Evolutionary conservation across 352 stramenopile species (phyloP).

Genomic region (Globisporangium recalcitrans): DNA sequence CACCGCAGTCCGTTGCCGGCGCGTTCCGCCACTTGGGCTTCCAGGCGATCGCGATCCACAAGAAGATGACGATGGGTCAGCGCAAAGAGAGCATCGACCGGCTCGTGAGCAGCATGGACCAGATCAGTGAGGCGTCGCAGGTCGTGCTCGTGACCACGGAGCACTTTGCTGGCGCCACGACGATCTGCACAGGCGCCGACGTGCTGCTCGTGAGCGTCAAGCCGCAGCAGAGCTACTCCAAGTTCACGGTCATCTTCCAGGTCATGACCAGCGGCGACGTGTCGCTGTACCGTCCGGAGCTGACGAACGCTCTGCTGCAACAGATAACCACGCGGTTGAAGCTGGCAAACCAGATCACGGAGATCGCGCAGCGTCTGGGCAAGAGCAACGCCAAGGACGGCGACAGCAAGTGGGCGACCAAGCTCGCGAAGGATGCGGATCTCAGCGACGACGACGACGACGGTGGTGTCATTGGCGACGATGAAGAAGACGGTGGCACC

Average conservation of each 20-base stretch:
- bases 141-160: slow-evolving; percentile 59
- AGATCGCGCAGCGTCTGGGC: slow-evolving; percentile 37
- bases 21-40: slow-evolving; percentile 55
- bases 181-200: slow-evolving; percentile 26
- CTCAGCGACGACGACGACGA: slow-evolving; percentile 44
- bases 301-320: slow-evolving; percentile 27
- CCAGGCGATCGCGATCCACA: slow-evolving; percentile 57
- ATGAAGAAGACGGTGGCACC: slow-evolving; percentile 35
- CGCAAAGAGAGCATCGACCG: slow-evolving; percentile 50
- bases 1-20: slow-evolving; percentile 31
- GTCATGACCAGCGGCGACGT: slow-evolving; percentile 14
- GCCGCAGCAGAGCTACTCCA: slow-evolving; percentile 17
- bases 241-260: slow-evolving; percentile 31
- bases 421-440: slow-evolving; percentile 51
- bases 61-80: slow-evolving; percentile 59
- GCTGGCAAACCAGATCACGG: slow-evolving; percentile 50
- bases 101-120: slow-evolving; percentile 14
- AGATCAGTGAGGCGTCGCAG: slow-evolving; percentile 13
- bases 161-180: slow-evolving; percentile 34
- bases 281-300: slow-evolving; percentile 23
- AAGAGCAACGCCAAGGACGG: slow-evolving; percentile 22
- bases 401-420: slow-evolving; percentile 56
- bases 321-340: slow-evolving; percentile 50
- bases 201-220: slow-evolving; percentile 29
- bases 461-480: slow-evolving; percentile 13